Conservation (phyloP, 1,284 basidiomycete species). For the Termitomyces sp. region DNA sequence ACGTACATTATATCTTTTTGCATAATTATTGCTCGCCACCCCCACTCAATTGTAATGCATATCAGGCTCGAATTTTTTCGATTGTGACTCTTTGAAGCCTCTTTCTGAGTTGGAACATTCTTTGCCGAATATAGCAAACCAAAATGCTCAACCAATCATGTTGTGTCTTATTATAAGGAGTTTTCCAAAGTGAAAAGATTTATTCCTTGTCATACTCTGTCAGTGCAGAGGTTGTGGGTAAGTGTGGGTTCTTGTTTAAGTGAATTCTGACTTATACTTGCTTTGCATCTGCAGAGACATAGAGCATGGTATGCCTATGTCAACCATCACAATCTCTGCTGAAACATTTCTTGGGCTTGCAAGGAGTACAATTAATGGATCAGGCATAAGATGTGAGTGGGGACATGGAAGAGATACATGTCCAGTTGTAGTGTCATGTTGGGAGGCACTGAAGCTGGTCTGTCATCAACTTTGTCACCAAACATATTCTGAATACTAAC, state of each 20-base stretch:
- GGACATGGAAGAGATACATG: conserved; percentile 15
- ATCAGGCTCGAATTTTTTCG: background rate
- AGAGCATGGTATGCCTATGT: conserved; percentile 18
- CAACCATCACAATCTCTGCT: conserved; percentile 15
- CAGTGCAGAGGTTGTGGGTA: background rate
- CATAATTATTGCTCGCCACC: conserved; percentile 9
- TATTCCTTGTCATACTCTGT: background rate
- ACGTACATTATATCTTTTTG: conserved; percentile 6
- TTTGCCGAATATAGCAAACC: background rate
- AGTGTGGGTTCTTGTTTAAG: conserved; percentile 3
- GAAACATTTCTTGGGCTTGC: conserved; percentile 17
- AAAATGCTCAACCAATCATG: background rate
- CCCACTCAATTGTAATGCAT: conserved; percentile 15
- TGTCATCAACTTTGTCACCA: conserved; percentile 4
- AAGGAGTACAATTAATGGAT: conserved; percentile 13
- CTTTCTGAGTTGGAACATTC: background rate
- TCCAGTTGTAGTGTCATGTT: conserved; percentile 18
- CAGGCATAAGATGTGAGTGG: conserved; percentile 22
- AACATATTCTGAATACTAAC: conserved; percentile 3
- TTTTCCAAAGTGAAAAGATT: background rate
- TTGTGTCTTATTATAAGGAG: background rate
- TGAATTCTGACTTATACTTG: conserved; percentile 15
- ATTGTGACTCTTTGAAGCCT: background rate
- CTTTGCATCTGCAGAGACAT: background rate
- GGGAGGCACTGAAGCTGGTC: conserved; percentile 17